A percentile compares a stretch with the other conserved stretches of the same genome.
Evolutionary conservation across 768 basidiomycete genomes (phyloP).

Genomic region (Hemileccinum rubropunctum): DNA sequence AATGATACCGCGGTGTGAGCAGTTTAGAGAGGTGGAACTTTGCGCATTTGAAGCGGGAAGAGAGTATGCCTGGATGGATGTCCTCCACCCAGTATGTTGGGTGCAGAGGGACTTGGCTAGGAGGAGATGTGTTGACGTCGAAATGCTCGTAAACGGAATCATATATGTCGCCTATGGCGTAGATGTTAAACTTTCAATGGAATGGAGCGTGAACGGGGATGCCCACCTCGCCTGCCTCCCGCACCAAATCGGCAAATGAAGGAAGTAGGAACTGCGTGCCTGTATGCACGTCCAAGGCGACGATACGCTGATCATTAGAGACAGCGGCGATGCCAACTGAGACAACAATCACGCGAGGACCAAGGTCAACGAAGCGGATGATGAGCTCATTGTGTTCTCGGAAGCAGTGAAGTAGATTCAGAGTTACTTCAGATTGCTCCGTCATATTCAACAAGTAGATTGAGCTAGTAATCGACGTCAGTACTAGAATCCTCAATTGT

Average conservation of each 20-base stretch:
- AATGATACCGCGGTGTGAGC: conserved; percentile 12
- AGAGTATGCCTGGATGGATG: conserved; percentile 10
- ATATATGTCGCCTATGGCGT: background rate
- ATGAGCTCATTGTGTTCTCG: background rate
- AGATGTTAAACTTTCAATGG: background rate
- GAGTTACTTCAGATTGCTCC: background rate
- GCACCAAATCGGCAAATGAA: background rate
- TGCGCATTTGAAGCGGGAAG: background rate
- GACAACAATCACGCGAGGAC: conserved; percentile 11
- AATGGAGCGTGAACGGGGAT: background rate
- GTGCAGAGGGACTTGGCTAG: conserved; percentile 6
- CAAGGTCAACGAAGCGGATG: conserved; percentile 3
- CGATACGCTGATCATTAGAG: background rate
- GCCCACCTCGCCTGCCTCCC: conserved; percentile 1
- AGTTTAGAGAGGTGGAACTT: background rate
- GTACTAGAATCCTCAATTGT: too few species aligned
- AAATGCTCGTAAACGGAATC: conserved; percentile 1
- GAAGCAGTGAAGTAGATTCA: conserved; percentile 14
- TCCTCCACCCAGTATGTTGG: conserved; percentile 1
- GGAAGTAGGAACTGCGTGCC: conserved; percentile 1
- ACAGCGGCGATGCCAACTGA: too few species aligned
- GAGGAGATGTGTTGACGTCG: conserved; percentile 21
- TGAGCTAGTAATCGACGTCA: background rate
- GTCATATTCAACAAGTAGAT: conserved; percentile 1
- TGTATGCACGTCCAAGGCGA: conserved; percentile 13